Evolutionary conservation across 495 filamentous ascomycete genomes (phyloP).

Genomic region (Penicillium longicatenatum): DNA sequence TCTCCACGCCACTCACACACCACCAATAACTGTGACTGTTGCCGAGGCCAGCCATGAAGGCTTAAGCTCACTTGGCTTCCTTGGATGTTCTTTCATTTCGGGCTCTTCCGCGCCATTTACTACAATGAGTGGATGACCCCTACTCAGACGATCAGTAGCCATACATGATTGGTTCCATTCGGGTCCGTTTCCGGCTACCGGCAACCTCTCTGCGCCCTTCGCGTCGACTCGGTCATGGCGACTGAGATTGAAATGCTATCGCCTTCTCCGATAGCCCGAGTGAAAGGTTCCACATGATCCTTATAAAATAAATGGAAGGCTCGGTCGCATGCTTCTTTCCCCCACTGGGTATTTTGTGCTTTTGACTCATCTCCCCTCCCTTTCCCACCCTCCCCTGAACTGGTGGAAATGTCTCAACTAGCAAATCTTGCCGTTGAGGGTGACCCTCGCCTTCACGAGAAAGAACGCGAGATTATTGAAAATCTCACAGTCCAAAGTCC

Average conservation of each 20-base stretch:
- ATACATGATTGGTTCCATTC: neutral
- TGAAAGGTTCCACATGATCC: neutral
- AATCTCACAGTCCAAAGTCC: neutral
- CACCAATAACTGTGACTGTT: neutral
- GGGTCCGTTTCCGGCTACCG: neutral
- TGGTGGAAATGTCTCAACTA: slow-evolving; percentile 3
- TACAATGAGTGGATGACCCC: neutral
- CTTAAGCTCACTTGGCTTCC: slow-evolving; percentile 7
- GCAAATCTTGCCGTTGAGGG: slow-evolving; percentile 1
- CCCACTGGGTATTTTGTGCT: neutral
- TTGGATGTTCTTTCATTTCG: slow-evolving; percentile 2
- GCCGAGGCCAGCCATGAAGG: neutral
- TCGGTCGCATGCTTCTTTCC: neutral
- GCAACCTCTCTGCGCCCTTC: neutral
- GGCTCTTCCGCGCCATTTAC: neutral
- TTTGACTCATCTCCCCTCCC: neutral
- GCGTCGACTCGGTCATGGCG: neutral
- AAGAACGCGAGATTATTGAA: slow-evolving; percentile 3
- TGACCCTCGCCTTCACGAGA: slow-evolving; percentile 8
- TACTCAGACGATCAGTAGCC: neutral
- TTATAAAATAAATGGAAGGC: neutral
- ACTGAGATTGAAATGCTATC: neutral
- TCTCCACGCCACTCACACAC: slow-evolving; percentile 1
- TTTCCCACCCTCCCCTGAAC: neutral
- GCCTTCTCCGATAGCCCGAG: neutral